These are phyloP conservation scores for Schizophyllum amplum DNA, from an alignment of 1,284 basidiomycete species.

Conservation along the genomic window DNA sequence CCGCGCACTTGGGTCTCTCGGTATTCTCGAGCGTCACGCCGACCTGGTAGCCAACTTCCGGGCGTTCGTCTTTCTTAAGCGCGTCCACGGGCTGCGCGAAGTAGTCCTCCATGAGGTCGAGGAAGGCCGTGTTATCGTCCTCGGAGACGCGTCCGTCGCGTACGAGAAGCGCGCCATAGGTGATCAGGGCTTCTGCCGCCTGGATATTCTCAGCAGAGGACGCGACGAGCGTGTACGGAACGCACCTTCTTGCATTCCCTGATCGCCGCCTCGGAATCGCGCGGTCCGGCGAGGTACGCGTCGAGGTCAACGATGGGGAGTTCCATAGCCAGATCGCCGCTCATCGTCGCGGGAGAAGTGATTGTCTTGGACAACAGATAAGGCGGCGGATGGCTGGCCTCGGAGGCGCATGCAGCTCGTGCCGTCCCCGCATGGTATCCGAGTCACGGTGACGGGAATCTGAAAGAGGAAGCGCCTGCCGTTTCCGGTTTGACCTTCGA, in stretches of 20 bases:
- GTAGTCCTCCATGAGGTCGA: conserved; percentile 83
- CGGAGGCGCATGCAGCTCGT: neutral
- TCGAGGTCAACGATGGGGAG: conserved; percentile 76
- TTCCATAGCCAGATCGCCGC: conserved; percentile 24
- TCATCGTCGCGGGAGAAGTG: neutral
- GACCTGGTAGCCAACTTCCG: conserved; percentile 72
- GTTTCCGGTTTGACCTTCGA: neutral
- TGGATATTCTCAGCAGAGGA: conserved; percentile 19
- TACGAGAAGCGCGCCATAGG: conserved; percentile 75
- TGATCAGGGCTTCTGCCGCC: conserved; percentile 76
- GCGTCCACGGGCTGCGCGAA: conserved; percentile 63
- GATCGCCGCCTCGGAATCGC: conserved; percentile 36
- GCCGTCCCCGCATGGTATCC: neutral
- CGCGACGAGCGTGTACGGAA: conserved; percentile 2
- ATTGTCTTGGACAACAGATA: neutral
- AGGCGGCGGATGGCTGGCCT: neutral
- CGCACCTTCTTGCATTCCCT: conserved; percentile 62
- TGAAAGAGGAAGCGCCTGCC: neutral
- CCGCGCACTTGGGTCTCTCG: conserved; percentile 83
- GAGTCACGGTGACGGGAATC: neutral
- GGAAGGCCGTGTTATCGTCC: conserved; percentile 69
- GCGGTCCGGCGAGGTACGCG: conserved; percentile 48
- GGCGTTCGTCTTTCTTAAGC: conserved; percentile 70
- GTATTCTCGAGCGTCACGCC: conserved; percentile 90
- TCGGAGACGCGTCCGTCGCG: conserved; percentile 80